These are phyloP conservation scores for Furcasterigmium furcatum DNA, from an alignment of 2,329 filamentous ascomycete genomes.

Conservation along the genomic window DNA sequence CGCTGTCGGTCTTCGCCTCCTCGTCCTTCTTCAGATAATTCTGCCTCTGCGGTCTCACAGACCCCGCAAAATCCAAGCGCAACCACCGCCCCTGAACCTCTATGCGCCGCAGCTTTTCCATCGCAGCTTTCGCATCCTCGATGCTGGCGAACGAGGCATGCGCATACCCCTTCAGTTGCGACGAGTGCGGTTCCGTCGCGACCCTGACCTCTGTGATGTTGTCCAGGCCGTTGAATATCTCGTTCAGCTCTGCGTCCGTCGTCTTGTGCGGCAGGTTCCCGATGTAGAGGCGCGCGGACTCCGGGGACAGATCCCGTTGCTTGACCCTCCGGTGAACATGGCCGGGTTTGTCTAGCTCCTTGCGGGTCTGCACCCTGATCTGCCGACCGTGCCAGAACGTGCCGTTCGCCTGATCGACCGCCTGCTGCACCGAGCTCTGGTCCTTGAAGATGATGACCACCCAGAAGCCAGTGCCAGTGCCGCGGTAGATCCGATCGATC, in stretches of 20 bases:
- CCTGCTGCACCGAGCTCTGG: background rate
- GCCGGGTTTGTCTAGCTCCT: background rate
- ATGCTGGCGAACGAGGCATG: slow-evolving; percentile 76
- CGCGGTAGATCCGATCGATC: slow-evolving; percentile 5
- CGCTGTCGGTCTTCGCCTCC: too few species aligned
- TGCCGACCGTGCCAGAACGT: slow-evolving; percentile 14
- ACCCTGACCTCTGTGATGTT: slow-evolving; percentile 76
- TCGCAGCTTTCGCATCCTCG: slow-evolving; percentile 59
- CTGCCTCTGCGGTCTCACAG: too few species aligned
- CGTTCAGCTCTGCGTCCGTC: slow-evolving; percentile 78
- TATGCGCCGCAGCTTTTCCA: too few species aligned
- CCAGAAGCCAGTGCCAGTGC: slow-evolving; percentile 4
- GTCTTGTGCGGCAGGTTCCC: slow-evolving; percentile 87
- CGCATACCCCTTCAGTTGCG: slow-evolving; percentile 78
- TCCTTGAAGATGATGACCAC: slow-evolving; percentile 8
- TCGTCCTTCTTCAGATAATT: too few species aligned
- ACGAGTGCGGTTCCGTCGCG: slow-evolving; percentile 76
- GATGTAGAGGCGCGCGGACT: slow-evolving; percentile 63
- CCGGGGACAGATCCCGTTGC: too few species aligned
- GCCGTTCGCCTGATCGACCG: slow-evolving; percentile 8
- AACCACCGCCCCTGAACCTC: too few species aligned
- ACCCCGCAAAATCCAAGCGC: too few species aligned
- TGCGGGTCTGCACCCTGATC: slow-evolving; percentile 4
- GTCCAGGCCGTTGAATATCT: slow-evolving; percentile 67
- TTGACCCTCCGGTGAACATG: background rate